These are phyloP conservation scores for Taphrina communis DNA, from an alignment of 1,139 yeast species.

Conservation along the genomic window DNA sequence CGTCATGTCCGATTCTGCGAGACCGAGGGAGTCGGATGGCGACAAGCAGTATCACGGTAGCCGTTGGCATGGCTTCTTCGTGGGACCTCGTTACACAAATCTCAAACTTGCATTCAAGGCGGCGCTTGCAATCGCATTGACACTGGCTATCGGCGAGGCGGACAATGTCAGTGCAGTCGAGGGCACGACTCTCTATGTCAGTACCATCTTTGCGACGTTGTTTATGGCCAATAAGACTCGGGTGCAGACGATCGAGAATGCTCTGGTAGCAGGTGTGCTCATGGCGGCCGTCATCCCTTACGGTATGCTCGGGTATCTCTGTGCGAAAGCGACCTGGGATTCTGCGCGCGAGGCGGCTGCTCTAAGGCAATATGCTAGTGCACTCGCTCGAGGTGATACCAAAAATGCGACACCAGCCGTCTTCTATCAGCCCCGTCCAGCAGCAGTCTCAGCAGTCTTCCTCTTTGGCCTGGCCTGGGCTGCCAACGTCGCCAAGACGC, in stretches of 20 bases:
- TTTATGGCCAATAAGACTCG: conserved; percentile 22
- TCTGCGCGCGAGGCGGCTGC: conserved; percentile 8
- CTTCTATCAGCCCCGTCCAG: conserved; percentile 31
- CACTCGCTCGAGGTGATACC: conserved; percentile 8
- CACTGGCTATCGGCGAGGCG: conserved; percentile 21
- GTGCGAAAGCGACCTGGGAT: conserved; percentile 18
- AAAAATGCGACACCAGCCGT: conserved; percentile 7
- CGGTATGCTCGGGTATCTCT: conserved; percentile 35
- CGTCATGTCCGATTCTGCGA: not conserved
- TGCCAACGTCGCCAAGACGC: conserved; percentile 30
- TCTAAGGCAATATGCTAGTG: conserved; percentile 4
- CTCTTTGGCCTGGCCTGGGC: conserved; percentile 32
- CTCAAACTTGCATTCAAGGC: conserved; percentile 24
- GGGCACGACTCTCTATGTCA: conserved; percentile 23
- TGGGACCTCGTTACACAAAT: conserved; percentile 13
- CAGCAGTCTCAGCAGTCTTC: conserved; percentile 36
- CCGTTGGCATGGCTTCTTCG: conserved; percentile 22
- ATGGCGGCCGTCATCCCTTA: conserved; percentile 17
- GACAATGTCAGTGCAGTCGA: conserved; percentile 10
- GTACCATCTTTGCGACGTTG: conserved; percentile 24
- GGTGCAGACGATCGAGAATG: conserved; percentile 25
- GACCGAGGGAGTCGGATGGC: not conserved
- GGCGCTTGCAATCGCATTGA: conserved; percentile 19
- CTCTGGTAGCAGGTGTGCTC: conserved; percentile 8
- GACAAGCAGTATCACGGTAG: conserved; percentile 10